Percentiles rank a stretch among this genome's conserved stretches.
Conservation (phyloP, 2,329 filamentous ascomycete genomes). For the Phaeosphaeriaceae sp. region DNA sequence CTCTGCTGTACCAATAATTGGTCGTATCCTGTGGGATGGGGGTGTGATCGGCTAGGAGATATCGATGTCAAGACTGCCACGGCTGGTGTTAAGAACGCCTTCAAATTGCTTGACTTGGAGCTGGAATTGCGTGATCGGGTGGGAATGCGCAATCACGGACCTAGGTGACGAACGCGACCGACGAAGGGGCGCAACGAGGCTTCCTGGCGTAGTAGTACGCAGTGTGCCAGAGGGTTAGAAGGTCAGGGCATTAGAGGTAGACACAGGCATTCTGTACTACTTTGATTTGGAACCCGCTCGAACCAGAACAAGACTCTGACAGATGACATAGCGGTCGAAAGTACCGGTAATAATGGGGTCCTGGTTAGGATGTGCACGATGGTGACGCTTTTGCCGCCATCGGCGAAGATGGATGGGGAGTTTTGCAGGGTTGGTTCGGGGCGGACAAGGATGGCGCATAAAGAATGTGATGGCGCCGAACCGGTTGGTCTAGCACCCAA, state of each 20-base stretch:
- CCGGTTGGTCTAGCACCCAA: slow-evolving; percentile 28
- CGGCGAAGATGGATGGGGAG: slow-evolving; percentile 19
- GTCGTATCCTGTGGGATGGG: slow-evolving; percentile 1
- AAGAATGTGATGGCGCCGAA: slow-evolving; percentile 28
- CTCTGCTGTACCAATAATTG: slow-evolving; percentile 8
- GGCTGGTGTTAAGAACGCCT: slow-evolving; percentile 15
- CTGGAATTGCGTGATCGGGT: slow-evolving; percentile 36
- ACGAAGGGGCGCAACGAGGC: slow-evolving; percentile 1
- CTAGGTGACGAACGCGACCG: neutral
- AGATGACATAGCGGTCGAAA: slow-evolving; percentile 32
- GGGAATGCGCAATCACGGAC: slow-evolving; percentile 6
- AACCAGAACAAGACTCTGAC: slow-evolving; percentile 16
- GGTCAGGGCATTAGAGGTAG: slow-evolving; percentile 7
- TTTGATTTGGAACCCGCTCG: slow-evolving; percentile 12
- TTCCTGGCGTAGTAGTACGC: slow-evolving; percentile 5
- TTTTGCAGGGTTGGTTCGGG: slow-evolving; percentile 34
- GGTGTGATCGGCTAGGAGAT: slow-evolving; percentile 8
- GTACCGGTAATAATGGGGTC: slow-evolving; percentile 12
- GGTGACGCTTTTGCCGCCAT: slow-evolving; percentile 21
- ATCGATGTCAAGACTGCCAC: slow-evolving; percentile 15
- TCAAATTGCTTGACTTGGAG: slow-evolving; percentile 32
- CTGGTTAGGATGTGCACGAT: slow-evolving; percentile 6
- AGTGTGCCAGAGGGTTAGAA: slow-evolving; percentile 9
- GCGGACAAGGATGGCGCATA: slow-evolving; percentile 34
- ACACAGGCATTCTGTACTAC: slow-evolving; percentile 1